Evolutionary conservation across 228 moss, liverwort and hornwort genomes (phyloP).

Genomic region (Sphagnum fallax): DNA sequence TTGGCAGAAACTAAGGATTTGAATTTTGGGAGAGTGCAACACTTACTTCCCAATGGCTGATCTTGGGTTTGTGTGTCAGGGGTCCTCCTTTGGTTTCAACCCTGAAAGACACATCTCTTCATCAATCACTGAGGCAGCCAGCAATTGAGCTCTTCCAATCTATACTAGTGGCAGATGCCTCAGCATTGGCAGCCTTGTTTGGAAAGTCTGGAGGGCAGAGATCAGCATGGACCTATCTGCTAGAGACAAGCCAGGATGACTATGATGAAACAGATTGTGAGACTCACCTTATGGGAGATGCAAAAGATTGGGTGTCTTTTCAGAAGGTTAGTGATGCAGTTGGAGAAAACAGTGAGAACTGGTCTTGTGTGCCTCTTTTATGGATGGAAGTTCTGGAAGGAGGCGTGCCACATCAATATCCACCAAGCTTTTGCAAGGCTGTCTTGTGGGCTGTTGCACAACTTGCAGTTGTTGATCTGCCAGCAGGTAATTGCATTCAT

Average conservation of each 20-base stretch:
- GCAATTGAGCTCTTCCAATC: constrained; percentile 80
- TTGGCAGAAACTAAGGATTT: too few species aligned
- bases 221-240: constrained; percentile 26
- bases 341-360: constrained; percentile 60
- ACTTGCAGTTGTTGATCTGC: constrained; percentile 54
- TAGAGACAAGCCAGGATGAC: constrained; percentile 28
- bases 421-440: constrained; percentile 63
- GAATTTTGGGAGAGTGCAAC: too few species aligned
- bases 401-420: constrained; percentile 24
- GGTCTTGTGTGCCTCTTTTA: constrained; percentile 88
- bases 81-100: constrained; percentile 88
- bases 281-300: constrained; percentile 20
- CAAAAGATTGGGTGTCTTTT: constrained; percentile 41
- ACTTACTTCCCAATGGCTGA: too few species aligned
- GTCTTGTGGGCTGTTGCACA: constrained; percentile 78
- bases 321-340: constrained; percentile 53
- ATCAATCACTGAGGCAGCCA: constrained; percentile 49
- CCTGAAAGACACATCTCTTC: constrained; percentile 55
- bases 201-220: constrained; percentile 21
- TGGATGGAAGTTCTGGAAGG: constrained; percentile 74
- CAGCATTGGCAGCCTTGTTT: constrained; percentile 54
- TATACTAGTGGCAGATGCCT: constrained; percentile 80
- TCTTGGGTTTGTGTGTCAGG: constrained; percentile 22
- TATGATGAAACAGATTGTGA: constrained; percentile 21
- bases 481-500: neutral